Evolutionary conservation across 192 early-diverging fungal species (phyloP).

Genomic region (Entomortierella beljakovae): DNA sequence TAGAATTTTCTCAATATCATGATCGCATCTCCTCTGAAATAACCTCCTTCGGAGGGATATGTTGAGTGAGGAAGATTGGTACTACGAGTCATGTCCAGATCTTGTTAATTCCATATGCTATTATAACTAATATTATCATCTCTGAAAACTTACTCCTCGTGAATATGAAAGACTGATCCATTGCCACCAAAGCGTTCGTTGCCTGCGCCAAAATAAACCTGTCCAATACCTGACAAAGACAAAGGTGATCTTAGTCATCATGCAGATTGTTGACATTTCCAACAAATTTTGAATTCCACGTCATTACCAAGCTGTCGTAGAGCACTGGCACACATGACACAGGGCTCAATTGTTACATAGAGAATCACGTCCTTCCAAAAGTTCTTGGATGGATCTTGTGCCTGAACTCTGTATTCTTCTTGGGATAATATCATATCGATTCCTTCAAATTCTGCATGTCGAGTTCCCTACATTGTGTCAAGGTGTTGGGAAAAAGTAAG

Average conservation of each 20-base stretch:
- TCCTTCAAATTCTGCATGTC: slow-evolving; percentile 95
- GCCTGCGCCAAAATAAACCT: slow-evolving; percentile 91
- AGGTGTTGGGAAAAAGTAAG: not conserved
- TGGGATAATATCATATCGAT: slow-evolving; percentile 80
- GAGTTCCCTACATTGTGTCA: slow-evolving; percentile 72
- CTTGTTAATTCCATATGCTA: not conserved
- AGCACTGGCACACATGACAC: slow-evolving; percentile 97
- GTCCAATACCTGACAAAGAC: slow-evolving; percentile 69
- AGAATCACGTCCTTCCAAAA: slow-evolving; percentile 67
- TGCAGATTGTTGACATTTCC: no score
- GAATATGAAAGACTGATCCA: slow-evolving; percentile 88
- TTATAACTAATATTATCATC: not conserved
- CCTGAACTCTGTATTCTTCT: slow-evolving; percentile 26
- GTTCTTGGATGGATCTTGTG: slow-evolving; percentile 28
- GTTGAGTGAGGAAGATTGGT: slow-evolving; percentile 51
- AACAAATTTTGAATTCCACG: not conserved
- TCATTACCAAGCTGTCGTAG: slow-evolving; percentile 76
- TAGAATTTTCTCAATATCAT: slow-evolving; percentile 92
- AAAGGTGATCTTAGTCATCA: no score
- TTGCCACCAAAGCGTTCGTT: slow-evolving; percentile 98
- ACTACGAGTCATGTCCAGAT: not conserved
- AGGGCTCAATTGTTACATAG: slow-evolving; percentile 98
- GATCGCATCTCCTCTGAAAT: slow-evolving; percentile 84
- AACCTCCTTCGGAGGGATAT: slow-evolving; percentile 77
- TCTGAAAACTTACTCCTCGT: slow-evolving; percentile 70